These are phyloP conservation scores for Xerocomus minutiporus DNA, from an alignment of 1,284 basidiomycete genomes.

Conservation along the genomic window DNA sequence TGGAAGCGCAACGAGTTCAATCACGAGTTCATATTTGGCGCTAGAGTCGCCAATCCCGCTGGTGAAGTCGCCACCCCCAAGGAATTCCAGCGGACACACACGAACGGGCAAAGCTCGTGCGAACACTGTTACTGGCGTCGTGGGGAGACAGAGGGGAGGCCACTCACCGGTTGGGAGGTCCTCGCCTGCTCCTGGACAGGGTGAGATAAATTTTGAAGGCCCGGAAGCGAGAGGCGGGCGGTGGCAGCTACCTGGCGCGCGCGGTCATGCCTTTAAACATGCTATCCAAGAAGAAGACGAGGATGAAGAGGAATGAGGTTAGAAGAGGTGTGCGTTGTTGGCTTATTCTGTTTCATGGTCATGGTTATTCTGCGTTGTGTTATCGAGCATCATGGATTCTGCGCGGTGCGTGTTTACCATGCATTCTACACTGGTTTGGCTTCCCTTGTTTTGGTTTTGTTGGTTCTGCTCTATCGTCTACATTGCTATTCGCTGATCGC, in stretches of 20 bases:
- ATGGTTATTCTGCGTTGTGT: constrained; percentile 6
- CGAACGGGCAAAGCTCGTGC: constrained; percentile 28
- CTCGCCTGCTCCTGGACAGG: constrained; percentile 49
- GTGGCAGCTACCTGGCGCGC: constrained; percentile 58
- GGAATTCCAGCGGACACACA: constrained; percentile 24
- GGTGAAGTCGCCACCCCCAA: constrained; percentile 41
- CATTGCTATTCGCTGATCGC: constrained; percentile 21
- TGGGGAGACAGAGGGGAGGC: constrained; percentile 39
- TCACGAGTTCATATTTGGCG: constrained; percentile 19
- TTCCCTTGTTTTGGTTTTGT: constrained; percentile 6
- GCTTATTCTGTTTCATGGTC: constrained; percentile 5
- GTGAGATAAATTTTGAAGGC: constrained; percentile 45
- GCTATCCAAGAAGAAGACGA: constrained; percentile 76
- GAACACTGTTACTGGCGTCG: constrained; percentile 18
- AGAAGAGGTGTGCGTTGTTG: constrained; percentile 4
- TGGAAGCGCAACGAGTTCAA: constrained; percentile 32
- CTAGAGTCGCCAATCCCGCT: constrained; percentile 34
- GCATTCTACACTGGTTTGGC: constrained; percentile 1
- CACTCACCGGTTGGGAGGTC: constrained; percentile 55
- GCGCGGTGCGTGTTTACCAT: constrained; percentile 4
- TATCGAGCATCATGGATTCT: constrained; percentile 10
- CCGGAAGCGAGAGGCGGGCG: constrained; percentile 48
- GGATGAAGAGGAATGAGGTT: constrained; percentile 57
- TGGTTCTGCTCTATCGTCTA: constrained; percentile 6
- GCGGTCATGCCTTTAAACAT: constrained; percentile 61